phyloP scores from a whole-genome alignment of 495 filamentous ascomycete genomes.

The Opeltia flavorubescens region DNA sequence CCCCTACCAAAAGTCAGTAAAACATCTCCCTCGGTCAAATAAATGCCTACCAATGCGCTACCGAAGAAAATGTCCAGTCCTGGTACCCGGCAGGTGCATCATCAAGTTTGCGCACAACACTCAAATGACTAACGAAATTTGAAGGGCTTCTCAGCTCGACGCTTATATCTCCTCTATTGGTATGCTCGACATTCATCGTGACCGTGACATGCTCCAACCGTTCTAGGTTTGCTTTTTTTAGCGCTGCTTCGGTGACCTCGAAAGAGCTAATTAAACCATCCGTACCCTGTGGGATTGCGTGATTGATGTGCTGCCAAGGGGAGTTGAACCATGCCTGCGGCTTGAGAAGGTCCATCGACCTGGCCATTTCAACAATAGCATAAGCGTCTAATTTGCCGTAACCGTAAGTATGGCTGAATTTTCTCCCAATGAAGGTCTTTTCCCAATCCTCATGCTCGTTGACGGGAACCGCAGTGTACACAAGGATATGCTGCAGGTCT shows the following conservation, averaged over 20 bases:
- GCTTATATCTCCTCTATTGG: slow-evolving; percentile 75
- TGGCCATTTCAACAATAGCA: slow-evolving; percentile 72
- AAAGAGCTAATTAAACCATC: slow-evolving; percentile 65
- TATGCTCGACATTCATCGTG: slow-evolving; percentile 90
- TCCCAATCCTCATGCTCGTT: slow-evolving; percentile 73
- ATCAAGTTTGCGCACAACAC: slow-evolving; percentile 56
- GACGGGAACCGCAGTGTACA: slow-evolving; percentile 73
- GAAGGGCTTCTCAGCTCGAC: slow-evolving; percentile 81
- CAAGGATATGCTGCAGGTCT: slow-evolving; percentile 82
- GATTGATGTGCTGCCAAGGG: slow-evolving; percentile 80
- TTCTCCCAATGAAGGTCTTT: slow-evolving; percentile 59
- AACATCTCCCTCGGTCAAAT: neutral
- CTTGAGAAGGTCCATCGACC: slow-evolving; percentile 75
- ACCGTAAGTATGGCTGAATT: slow-evolving; percentile 86
- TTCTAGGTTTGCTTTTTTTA: slow-evolving; percentile 70
- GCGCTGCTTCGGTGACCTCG: slow-evolving; percentile 59
- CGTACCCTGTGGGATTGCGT: slow-evolving; percentile 75
- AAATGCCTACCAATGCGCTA: slow-evolving; percentile 73
- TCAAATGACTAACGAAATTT: slow-evolving; percentile 71
- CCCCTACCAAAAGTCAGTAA: slow-evolving; percentile 44
- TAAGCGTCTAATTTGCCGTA: slow-evolving; percentile 90
- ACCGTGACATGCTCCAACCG: slow-evolving; percentile 87
- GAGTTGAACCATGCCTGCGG: slow-evolving; percentile 94
- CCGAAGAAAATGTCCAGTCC: slow-evolving; percentile 98
- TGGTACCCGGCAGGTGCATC: slow-evolving; percentile 54